phyloP scores from a whole-genome alignment of 169 alveolate genomes.

The Plasmodium inui region DNA sequence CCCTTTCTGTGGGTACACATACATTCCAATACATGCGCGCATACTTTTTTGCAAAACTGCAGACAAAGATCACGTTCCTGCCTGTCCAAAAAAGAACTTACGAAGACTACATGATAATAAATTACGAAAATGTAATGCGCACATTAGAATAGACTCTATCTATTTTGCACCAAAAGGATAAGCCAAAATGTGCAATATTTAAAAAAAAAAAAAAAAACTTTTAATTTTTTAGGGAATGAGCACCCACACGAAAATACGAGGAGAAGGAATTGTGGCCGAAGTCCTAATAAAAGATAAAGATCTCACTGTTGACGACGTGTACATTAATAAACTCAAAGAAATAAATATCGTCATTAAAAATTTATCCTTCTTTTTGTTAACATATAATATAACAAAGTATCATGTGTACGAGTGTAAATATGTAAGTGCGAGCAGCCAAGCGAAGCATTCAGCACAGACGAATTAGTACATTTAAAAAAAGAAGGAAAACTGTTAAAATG shows the following conservation, averaged over 20 bases:
- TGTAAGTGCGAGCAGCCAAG: not conserved
- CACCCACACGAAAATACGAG: conserved; percentile 47
- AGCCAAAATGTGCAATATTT: not conserved
- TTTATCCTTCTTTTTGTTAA: conserved; percentile 45
- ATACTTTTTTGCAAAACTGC: not conserved
- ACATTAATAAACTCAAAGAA: conserved; percentile 39
- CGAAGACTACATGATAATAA: conserved; percentile 64
- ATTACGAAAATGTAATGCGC: conserved; percentile 50
- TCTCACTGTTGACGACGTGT: conserved; percentile 31
- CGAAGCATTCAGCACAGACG: not conserved
- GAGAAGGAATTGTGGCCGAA: conserved; percentile 62
- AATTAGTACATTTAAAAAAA: not conserved
- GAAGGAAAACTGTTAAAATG: not conserved
- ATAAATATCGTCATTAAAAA: conserved; percentile 41
- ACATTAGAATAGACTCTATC: not conserved
- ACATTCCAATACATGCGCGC: not conserved
- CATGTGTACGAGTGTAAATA: conserved; percentile 61
- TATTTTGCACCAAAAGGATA: not conserved
- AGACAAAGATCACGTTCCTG: conserved; percentile 33
- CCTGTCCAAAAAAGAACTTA: conserved; percentile 40
- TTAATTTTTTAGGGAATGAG: conserved; percentile 48
- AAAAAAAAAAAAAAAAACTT: not conserved
- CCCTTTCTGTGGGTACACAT: not conserved
- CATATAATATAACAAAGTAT: conserved; percentile 46
- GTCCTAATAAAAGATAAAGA: conserved; percentile 62